These are phyloP conservation scores for Mycena latifolia DNA, from an alignment of 768 basidiomycete species.

Conservation along the genomic window DNA sequence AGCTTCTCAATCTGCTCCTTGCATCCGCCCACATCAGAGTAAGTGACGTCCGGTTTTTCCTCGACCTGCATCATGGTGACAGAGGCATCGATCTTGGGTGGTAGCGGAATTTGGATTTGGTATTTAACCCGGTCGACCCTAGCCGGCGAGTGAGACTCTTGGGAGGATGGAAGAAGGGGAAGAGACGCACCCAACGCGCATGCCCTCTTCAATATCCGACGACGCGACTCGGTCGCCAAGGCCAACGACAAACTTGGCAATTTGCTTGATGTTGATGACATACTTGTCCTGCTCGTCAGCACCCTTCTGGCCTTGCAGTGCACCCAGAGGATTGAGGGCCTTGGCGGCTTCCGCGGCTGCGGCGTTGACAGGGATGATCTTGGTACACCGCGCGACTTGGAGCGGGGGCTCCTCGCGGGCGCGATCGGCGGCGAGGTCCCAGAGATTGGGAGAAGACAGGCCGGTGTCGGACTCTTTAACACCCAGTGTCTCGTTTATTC, in stretches of 20 bases:
- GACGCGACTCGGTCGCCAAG: conserved; percentile 96
- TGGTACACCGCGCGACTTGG: conserved; percentile 98
- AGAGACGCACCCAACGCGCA: conserved; percentile 92
- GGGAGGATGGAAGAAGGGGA: not conserved
- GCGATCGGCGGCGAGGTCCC: conserved; percentile 96
- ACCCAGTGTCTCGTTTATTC: conserved; percentile 98
- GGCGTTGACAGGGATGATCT: conserved; percentile 91
- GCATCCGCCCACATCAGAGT: conserved; percentile 97
- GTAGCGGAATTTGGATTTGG: conserved; percentile 98
- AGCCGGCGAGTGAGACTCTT: conserved; percentile 21
- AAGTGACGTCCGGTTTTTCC: conserved; percentile 98
- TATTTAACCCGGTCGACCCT: conserved; percentile 98
- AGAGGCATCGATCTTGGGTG: conserved; percentile 98
- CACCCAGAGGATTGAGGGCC: conserved; percentile 83
- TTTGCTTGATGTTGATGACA: conserved; percentile 99
- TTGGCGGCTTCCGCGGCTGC: conserved; percentile 83
- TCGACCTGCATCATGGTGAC: conserved; percentile 99
- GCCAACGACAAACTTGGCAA: conserved; percentile 99
- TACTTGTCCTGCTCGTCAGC: conserved; percentile 99
- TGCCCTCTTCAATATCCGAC: conserved; percentile 99
- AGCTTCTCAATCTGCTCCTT: conserved; percentile 99
- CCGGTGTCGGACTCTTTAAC: conserved; percentile 99
- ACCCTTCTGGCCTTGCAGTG: conserved; percentile 89
- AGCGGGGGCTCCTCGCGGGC: conserved; percentile 93
- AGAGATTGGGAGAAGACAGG: conserved; percentile 94